Evolutionary conservation across 768 basidiomycete species (phyloP), one percentile per base, ranked within the genome.

Genomic region (Multifurca ochricompacta): DNA sequence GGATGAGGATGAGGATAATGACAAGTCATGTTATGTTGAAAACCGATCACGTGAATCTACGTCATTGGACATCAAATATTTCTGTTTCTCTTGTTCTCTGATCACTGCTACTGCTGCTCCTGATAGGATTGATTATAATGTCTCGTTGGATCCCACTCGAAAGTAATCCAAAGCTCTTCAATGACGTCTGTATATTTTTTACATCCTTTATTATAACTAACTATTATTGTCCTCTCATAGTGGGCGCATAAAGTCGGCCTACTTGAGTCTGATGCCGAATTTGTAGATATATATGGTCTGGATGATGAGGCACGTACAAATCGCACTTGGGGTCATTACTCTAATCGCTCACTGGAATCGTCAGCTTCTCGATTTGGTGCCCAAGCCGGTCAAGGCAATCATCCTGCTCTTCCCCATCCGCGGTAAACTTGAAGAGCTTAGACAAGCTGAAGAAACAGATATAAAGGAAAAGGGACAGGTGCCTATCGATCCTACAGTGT

Each of bases 361-460:
- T 42, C 36, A 96, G 80, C 76, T 93, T 31, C 79, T 95, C 2
- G 69, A 54, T 0, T 74, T 89, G 64, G 83, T 94, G 0, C 74
- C 85, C 0, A 66, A 75, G 58, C 91, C 87, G 0, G 86, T 86
- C 30, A 85, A 86, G 64, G 94, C 94, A 0, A 79, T 96, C 8
- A 71, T 95, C 6, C 72, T 98, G 6, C 76, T 96, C 21, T 98
- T 95, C 69, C 94, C 94, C 4, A 75, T 81, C 50, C 67, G 76
- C 0, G 77, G 78, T 1, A 67, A 67, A 16, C 67, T 80, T 10
- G 77, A 79, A n/a, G 56, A 66, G 19, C 76, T 72, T 39, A 73
- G 82, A 39, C 72, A 73, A 37, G 70, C 72, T 41, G 87, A 91
- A 58, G 90, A 92, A 59, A 69, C 68, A 39, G 65, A 67, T 60